phyloP scores from a whole-genome alignment of 2,329 filamentous ascomycete genomes.

The Aspergillus spinulosporus region DNA sequence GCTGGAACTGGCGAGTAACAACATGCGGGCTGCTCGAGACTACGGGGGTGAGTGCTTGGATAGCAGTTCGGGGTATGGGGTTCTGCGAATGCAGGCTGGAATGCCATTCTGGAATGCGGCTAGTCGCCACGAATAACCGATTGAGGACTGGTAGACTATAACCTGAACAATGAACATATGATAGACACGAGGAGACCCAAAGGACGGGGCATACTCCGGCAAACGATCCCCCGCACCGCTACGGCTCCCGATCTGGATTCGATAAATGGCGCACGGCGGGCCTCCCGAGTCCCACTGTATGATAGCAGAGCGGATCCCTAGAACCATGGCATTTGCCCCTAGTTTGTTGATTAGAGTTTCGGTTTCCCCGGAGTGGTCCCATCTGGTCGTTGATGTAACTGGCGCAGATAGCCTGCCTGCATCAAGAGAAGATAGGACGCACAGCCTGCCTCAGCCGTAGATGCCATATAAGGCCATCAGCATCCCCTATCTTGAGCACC shows the following conservation, averaged over 20 bases:
- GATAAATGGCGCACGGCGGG: slow-evolving; percentile 3
- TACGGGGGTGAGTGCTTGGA: slow-evolving; percentile 41
- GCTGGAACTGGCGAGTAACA: slow-evolving; percentile 33
- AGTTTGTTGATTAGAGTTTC: not conserved
- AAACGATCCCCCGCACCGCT: slow-evolving; percentile 3
- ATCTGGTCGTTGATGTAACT: not conserved
- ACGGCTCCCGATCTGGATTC: not conserved
- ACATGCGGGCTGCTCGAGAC: slow-evolving; percentile 38
- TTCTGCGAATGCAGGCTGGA: slow-evolving; percentile 36
- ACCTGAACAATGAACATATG: not conserved
- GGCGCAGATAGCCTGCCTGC: too few relatives aligned
- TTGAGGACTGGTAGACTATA: not conserved
- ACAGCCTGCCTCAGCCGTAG: not conserved
- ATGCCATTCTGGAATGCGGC: slow-evolving; percentile 42
- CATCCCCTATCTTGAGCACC: not conserved
- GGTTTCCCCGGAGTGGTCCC: not conserved
- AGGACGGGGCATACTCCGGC: not conserved
- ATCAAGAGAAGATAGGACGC: not conserved
- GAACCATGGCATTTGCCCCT: not conserved
- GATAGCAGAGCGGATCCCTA: not conserved
- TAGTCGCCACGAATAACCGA: slow-evolving; percentile 27
- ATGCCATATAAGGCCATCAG: not conserved
- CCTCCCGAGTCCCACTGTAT: not conserved
- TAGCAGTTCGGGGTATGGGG: slow-evolving; percentile 41
- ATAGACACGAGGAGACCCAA: not conserved